Evolutionary conservation across 805 yeast genomes (phyloP).

Genomic region (Candida sonorensis): DNA sequence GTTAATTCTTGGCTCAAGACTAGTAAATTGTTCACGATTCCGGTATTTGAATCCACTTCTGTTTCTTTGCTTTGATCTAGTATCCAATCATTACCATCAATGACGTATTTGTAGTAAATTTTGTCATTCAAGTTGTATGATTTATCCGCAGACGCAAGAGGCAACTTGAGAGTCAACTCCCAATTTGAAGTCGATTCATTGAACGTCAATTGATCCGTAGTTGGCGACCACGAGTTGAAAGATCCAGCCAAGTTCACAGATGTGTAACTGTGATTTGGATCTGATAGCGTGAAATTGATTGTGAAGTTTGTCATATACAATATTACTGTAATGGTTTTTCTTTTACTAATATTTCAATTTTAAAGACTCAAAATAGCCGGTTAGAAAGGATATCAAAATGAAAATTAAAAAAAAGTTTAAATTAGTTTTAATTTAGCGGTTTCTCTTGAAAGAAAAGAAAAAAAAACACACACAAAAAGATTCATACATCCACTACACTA

Average conservation of each 20-base stretch:
- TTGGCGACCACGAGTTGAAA: conserved; percentile 17
- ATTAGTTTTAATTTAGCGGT: too few species aligned
- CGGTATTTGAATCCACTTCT: conserved; percentile 18
- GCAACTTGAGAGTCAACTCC: conserved; percentile 1
- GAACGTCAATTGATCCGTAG: conserved; percentile 4
- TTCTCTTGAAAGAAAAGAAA: too few species aligned
- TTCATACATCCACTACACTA: too few species aligned
- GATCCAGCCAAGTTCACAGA: conserved; percentile 16
- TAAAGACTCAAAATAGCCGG: too few species aligned
- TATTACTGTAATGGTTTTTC: too few species aligned
- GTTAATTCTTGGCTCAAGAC: too few species aligned
- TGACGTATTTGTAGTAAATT: conserved; percentile 23
- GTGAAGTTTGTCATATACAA: conserved; percentile 2
- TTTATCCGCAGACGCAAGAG: too few species aligned
- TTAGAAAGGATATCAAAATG: too few species aligned
- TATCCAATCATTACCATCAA: conserved; percentile 22
- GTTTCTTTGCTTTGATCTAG: conserved; percentile 14
- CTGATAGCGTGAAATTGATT: conserved; percentile 10
- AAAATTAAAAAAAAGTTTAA: too few species aligned
- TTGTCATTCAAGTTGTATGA: conserved; percentile 8
- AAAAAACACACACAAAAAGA: too few species aligned
- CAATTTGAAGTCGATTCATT: conserved; percentile 8
- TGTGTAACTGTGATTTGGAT: conserved; percentile 7
- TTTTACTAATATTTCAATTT: too few species aligned
- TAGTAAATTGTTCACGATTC: conserved; percentile 21